Evolutionary conservation across 106 monocot species (phyloP), one percentile per base, ranked within the genome.

Genomic region (Platanthera zijinensis): DNA sequence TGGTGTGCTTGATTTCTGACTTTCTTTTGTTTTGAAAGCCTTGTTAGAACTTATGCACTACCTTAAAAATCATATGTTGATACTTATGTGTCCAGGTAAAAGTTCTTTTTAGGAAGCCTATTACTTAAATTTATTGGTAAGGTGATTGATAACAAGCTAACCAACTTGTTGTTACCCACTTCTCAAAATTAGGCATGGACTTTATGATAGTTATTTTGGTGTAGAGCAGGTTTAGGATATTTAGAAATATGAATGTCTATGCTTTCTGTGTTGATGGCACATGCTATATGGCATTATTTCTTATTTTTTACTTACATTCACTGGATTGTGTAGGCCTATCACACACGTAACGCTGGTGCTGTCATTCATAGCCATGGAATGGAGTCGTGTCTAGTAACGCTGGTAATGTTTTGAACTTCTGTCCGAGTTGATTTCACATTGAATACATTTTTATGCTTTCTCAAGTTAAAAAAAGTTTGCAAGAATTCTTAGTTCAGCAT

Each of bases 301-400:
- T 47, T 48, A 51, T 47, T 47, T 28, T 67, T 77, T 75, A 51
- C n/a, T 9, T 72, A 17, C 51, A 70, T 14, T 52, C 7, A 6
- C 51, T 63, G 69, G 28, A 15, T 72, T 75, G 80, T 83, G 73
- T 69, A 99, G 94, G 92, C 94, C 52, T 99, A 99, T 76, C 81
- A 83, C 64, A 92, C 88, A 94, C 87, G 92, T 6, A 85, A 85
- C 85, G 94, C 99, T 78, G 99, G 99, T 71, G 90, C 92, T 61
- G 94, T 99, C 70, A 99, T 94, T 78, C 91, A 99, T 61, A 99
- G 99, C 74, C 99, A 99, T 84, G 99, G 99, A 25, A 87, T 94
- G 82, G 99, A 99, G 81, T 94, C 99, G 11, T 99, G 99, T 69
- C 78, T 94, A 61, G 85, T 79, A 46, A 94, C 88, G 90, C n/a